Evolutionary conservation across 1,284 basidiomycete species (phyloP), one percentile per base, ranked within the genome.

Genomic region (Cerrena zonata): DNA sequence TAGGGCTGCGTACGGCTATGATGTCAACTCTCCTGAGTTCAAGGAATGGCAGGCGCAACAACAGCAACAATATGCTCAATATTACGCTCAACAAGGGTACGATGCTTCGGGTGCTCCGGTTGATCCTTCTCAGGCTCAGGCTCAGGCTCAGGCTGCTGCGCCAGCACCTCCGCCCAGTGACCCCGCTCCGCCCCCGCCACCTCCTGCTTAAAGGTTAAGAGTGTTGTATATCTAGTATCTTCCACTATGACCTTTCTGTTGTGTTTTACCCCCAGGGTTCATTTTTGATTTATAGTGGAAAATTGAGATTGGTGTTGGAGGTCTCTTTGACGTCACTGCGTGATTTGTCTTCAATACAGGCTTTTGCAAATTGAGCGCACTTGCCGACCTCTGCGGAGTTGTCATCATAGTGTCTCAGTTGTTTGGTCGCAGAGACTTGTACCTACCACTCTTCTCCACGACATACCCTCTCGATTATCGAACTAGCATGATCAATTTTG

Each of bases 1-100:
- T 56, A 90, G 89, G 87, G 86, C 90, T 52, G 84, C 86, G 13
- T 91, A 91, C 64, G 91, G 91, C 7, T 94, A 93, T 67, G 90
- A 94, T 62, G 87, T 93, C 57, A 91, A 90, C 61, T 85, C 86
- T 2, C 64, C 78, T 2, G 77, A 89, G 60, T 90, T 90, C 67
- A 89, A 89, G 62, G 79, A 87, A 62, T 90, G 88, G 87, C 78
- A 80, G 36, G 77, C 81, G 2, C 74, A 73, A 51, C 84, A 86
- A 58, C 79, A 84, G 59, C 75, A 80, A 52, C 84, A 88, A 58
- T 88, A 89, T 58, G 75, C 73, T 11, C 82, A 87, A 55, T 88
- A 87, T 63, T 89, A 89, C 59, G 74, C 76, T 10, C 71, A 73
- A 48, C 65, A 69, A 47, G 72, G 71, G 1, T 64, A 65, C 41